Conservation (phyloP, 768 basidiomycete species). For the Pulveroboletus sp. region DNA sequence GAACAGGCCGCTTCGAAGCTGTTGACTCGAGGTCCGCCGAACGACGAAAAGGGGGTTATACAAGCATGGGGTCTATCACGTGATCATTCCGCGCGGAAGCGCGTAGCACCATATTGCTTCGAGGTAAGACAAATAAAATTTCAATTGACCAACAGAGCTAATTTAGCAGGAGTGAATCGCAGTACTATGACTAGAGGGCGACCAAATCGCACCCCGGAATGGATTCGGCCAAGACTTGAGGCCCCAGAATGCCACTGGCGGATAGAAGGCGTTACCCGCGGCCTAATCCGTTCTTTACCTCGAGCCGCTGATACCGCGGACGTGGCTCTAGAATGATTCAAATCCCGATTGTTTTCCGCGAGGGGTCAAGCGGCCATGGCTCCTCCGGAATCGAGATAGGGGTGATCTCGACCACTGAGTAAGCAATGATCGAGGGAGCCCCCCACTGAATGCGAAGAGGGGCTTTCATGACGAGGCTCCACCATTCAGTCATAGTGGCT, state of each 20-base stretch:
- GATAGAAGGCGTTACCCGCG: not conserved
- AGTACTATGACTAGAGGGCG: not conserved
- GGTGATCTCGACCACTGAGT: not conserved
- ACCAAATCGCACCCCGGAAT: not conserved
- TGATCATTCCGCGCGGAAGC: not conserved
- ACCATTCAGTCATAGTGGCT: conserved; percentile 6
- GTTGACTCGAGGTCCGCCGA: too few species aligned
- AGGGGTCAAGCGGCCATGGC: not conserved
- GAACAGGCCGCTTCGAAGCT: too few species aligned
- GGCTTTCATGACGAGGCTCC: too few species aligned
- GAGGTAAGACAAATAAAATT: not conserved
- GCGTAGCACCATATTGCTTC: too few species aligned
- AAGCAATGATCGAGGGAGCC: not conserved
- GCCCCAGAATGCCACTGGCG: not conserved
- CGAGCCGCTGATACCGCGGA: too few species aligned
- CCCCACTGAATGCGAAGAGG: too few species aligned
- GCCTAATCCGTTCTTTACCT: not conserved
- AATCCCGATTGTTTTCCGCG: conserved; percentile 5
- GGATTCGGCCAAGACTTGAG: not conserved
- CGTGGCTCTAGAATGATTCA: not conserved
- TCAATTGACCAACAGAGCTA: not conserved
- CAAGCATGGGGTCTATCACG: not conserved
- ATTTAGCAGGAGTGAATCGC: not conserved
- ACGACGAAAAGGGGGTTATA: too few species aligned
- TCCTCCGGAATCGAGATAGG: conserved; percentile 2